These are phyloP conservation scores for Trichoderma koningiopsis DNA, from an alignment of 2,329 filamentous ascomycete species.

Conservation along the genomic window DNA sequence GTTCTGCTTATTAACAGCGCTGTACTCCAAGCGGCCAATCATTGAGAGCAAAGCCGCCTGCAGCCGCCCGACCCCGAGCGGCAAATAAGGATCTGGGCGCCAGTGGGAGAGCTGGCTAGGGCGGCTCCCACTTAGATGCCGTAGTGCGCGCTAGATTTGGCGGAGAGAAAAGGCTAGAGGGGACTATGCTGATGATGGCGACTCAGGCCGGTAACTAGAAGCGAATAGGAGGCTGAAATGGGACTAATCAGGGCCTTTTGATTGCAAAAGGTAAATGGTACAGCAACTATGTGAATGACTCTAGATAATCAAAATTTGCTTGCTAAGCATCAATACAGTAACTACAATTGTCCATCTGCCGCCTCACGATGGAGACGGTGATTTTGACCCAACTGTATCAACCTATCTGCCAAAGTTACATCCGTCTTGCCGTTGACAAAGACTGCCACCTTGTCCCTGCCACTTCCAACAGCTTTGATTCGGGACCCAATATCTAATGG, in stretches of 20 bases:
- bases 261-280: not conserved
- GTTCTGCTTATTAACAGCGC: not conserved
- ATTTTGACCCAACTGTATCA: not conserved
- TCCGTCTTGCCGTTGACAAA: constrained; percentile 34
- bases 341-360: not conserved
- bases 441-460: constrained; percentile 37
- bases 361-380: not conserved
- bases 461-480: constrained; percentile 54
- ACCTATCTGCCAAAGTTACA: not conserved
- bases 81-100: constrained; percentile 33
- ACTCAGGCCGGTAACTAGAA: not conserved
- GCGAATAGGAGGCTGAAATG: not conserved
- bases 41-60: not conserved
- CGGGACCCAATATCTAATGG: constrained; percentile 61
- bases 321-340: not conserved
- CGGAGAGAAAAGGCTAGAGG: not conserved
- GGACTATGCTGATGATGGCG: not conserved
- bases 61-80: not conserved
- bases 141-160: not conserved
- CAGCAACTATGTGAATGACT: not conserved
- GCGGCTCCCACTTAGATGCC: constrained; percentile 14
- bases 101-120: constrained; percentile 29
- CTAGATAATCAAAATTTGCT: not conserved
- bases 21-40: not conserved
- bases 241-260: not conserved